Evolutionary conservation across 2,329 filamentous ascomycete species (phyloP).

Genomic region (Aureobasidium leucospermi): DNA sequence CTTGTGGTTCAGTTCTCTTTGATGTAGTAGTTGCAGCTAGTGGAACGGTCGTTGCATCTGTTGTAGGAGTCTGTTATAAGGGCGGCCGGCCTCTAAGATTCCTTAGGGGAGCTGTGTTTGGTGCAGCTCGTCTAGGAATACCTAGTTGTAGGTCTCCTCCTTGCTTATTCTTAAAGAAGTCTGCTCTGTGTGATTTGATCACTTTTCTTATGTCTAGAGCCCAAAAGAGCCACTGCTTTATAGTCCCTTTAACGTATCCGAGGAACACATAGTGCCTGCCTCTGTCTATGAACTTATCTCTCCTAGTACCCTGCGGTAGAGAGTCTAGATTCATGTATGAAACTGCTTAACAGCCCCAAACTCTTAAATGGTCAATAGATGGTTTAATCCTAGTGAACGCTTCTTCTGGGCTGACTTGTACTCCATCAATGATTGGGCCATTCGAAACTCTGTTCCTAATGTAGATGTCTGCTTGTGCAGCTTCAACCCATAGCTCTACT

Average conservation of each 20-base stretch:
- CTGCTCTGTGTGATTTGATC: not conserved
- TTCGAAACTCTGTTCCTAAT: not conserved
- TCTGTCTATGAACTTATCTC: not conserved
- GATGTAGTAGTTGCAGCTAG: no score
- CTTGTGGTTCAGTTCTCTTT: no score
- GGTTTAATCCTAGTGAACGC: not conserved
- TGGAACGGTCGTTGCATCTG: no score
- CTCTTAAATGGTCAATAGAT: not conserved
- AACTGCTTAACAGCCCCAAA: not conserved
- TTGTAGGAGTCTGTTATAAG: no score
- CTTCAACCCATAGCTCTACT: not conserved
- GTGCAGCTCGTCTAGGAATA: no score
- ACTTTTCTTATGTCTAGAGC: not conserved
- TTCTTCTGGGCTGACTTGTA: not conserved
- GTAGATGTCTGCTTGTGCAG: not conserved
- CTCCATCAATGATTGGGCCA: not conserved
- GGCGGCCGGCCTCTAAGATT: no score
- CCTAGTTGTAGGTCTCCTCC: no score
- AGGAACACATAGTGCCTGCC: not conserved
- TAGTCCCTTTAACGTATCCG: not conserved
- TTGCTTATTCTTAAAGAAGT: not conserved
- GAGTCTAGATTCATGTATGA: not conserved
- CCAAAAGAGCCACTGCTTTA: not conserved
- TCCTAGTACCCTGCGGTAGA: not conserved
- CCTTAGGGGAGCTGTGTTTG: no score